Percentiles rank a stretch among this genome's conserved stretches.
These are phyloP conservation scores for Acacia acuminata DNA, from an alignment of 306 rosid genomes.

Conservation along the genomic window DNA sequence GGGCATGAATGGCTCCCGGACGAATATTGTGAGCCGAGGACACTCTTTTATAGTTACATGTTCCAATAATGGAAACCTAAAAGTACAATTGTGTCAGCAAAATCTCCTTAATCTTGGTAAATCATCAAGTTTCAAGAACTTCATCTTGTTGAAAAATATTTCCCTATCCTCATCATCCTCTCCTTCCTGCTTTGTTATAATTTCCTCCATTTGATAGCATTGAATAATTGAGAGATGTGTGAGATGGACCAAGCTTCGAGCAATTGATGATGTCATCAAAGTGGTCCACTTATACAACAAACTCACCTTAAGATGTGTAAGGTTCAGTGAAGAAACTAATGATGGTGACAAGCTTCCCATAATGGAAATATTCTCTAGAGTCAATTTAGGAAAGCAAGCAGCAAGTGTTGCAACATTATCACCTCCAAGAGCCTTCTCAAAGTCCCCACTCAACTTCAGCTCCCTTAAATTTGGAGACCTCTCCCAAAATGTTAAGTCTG, in stretches of 20 bases:
- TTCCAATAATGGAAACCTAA: neutral
- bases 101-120: too few species aligned
- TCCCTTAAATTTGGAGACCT: neutral
- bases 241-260: neutral
- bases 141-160: too few species aligned
- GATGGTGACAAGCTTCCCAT: neutral
- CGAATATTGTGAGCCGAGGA: neutral
- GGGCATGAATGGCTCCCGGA: neutral
- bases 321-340: neutral
- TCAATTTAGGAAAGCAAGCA: neutral
- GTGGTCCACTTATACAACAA: accelerated
- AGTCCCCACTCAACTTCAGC: neutral
- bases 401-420: neutral
- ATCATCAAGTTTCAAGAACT: neutral
- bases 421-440: neutral
- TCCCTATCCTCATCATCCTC: neutral
- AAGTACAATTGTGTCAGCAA: neutral
- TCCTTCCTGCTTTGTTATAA: neutral
- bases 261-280: neutral
- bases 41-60: neutral
- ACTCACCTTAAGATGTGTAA: neutral
- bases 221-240: neutral
- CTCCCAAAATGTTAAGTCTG: neutral
- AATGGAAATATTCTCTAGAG: neutral
- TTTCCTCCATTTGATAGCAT: neutral